Conservation (phyloP, 1,284 basidiomycete species). For the Schizopora paradoxa region DNA sequence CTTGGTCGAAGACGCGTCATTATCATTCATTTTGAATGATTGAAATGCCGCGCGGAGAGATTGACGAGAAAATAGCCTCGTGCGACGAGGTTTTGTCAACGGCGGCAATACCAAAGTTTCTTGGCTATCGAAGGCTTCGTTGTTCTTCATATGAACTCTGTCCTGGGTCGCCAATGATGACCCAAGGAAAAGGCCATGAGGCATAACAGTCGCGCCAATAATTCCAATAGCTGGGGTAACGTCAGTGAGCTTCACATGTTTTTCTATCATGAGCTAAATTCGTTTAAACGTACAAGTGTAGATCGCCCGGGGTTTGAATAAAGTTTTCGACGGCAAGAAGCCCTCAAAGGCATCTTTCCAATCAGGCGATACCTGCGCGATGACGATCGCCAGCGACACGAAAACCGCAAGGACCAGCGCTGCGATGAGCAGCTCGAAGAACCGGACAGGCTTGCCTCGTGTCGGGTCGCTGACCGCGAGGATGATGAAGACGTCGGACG, state of each 20-base stretch:
- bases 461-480: constrained; percentile 59
- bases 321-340: constrained; percentile 70
- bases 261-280: neutral
- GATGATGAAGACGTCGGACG: constrained; percentile 77
- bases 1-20: neutral
- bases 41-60: no score
- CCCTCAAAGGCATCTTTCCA: constrained; percentile 85
- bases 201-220: constrained; percentile 83
- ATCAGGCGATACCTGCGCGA: constrained; percentile 66
- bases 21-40: no score
- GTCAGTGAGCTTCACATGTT: constrained; percentile 10
- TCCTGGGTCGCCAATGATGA: constrained; percentile 82
- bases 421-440: constrained; percentile 75
- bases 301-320: constrained; percentile 60
- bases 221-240: constrained; percentile 68
- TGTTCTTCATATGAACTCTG: constrained; percentile 35
- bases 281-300: constrained; percentile 61
- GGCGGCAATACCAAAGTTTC: constrained; percentile 1
- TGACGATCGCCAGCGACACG: constrained; percentile 77
- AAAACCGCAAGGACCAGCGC: constrained; percentile 67
- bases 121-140: neutral
- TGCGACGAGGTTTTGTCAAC: neutral
- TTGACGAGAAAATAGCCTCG: constrained; percentile 12
- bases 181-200: constrained; percentile 88
- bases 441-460: constrained; percentile 44